Conservation (phyloP, 768 basidiomycete genomes). For the Gelatoporia subvermispora region DNA sequence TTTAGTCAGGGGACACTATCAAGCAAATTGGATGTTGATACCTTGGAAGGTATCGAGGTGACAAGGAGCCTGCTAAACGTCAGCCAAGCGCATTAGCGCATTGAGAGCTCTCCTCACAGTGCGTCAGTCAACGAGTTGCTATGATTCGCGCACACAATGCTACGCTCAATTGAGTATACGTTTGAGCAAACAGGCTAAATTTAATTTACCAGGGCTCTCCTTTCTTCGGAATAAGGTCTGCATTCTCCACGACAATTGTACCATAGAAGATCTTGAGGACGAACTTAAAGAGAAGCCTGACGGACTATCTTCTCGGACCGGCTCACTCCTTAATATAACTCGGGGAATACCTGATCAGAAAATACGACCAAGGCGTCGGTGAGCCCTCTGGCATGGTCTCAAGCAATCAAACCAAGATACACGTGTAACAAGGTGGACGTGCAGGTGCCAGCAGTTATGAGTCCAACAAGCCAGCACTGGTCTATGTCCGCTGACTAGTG, state of each 20-base stretch:
- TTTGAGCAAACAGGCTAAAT: not conserved
- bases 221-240: constrained; percentile 60
- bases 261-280: constrained; percentile 92
- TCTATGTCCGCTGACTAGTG: too few relatives aligned
- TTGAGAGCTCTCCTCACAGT: constrained; percentile 44
- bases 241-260: constrained; percentile 80
- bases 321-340: not conserved
- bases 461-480: too few relatives aligned
- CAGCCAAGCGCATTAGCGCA: not conserved
- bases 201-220: constrained; percentile 66
- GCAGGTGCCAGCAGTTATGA: too few relatives aligned
- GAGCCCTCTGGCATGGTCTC: constrained; percentile 26
- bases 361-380: constrained; percentile 58
- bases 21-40: constrained; percentile 23
- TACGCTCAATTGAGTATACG: constrained; percentile 21
- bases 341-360: constrained; percentile 50
- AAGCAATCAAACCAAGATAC: not conserved
- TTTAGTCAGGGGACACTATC: constrained; percentile 4
- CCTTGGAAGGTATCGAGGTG: constrained; percentile 66
- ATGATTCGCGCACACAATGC: constrained; percentile 84
- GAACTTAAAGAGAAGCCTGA: constrained; percentile 67
- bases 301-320: constrained; percentile 3
- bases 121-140: constrained; percentile 85
- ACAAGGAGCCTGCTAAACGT: constrained; percentile 54
- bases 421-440: too few relatives aligned